Percentiles rank a stretch among this genome's conserved stretches.
Evolutionary conservation across 768 basidiomycete genomes (phyloP).

Genomic region (Amanita polypyramis): DNA sequence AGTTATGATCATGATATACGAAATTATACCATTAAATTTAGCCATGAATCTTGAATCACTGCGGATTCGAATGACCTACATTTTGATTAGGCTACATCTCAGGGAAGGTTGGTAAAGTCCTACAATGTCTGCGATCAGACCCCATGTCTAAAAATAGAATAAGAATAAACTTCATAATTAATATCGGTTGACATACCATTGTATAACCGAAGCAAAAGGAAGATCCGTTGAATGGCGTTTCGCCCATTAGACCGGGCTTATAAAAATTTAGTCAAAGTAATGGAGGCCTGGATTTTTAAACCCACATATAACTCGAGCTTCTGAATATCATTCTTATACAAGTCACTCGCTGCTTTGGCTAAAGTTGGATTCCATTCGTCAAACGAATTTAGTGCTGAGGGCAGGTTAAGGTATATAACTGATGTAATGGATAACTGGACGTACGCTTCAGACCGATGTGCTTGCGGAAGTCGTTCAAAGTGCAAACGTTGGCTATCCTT

Average conservation of each 20-base stretch:
- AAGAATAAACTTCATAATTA: not conserved
- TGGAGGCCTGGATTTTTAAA: not conserved
- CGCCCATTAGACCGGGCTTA: conserved; percentile 13
- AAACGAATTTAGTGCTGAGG: conserved; percentile 17
- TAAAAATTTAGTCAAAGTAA: not conserved
- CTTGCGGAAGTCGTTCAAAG: conserved; percentile 15
- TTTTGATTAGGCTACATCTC: not conserved
- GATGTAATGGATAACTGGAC: not conserved
- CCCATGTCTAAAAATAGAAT: conserved; percentile 11
- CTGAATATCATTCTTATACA: conserved; percentile 22
- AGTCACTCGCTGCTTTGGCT: conserved; percentile 13
- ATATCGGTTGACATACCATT: conserved; percentile 12
- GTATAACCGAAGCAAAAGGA: conserved; percentile 17
- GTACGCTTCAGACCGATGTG: conserved; percentile 14
- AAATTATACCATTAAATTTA: conserved; percentile 9
- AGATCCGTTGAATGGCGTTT: conserved; percentile 7
- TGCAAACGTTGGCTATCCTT: conserved; percentile 10
- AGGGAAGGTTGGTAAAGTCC: not conserved
- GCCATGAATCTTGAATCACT: conserved; percentile 12
- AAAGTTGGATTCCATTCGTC: conserved; percentile 22
- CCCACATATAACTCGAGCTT: conserved; percentile 27
- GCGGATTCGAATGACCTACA: conserved; percentile 15
- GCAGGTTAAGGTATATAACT: not conserved
- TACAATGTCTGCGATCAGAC: conserved; percentile 14
- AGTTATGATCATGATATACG: not conserved